Base-by-base conservation (phyloP, 2,329 filamentous ascomycete species). In the Coniochaeta sp. region DNA sequence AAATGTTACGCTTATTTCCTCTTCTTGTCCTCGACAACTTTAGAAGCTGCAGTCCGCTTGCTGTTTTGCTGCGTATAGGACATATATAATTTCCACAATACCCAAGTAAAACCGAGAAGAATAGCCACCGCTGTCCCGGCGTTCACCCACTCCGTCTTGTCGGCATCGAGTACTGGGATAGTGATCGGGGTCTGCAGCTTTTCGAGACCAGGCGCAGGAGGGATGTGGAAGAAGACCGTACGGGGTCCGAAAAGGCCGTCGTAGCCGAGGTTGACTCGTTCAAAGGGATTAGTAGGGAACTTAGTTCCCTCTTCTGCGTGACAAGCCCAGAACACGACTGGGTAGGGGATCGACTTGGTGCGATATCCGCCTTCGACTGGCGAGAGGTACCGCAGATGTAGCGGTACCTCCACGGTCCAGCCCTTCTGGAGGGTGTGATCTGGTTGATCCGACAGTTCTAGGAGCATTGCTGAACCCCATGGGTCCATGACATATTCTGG, bases 321-420 rank as follows among this genome's bases (percentile, higher is more conserved):
- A 69, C 93, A 98, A 0, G 92, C 91, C 93, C 93, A 97, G 77
- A 97, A 97, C 0, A 97, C 83, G 0, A 85, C 83, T 0, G 93
- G 93, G 77, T 89, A 93, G 0, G 93, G 90, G 0, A 95, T 72
- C n/a, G 85, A 75, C 1, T 87, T 73, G 4, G 78, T 65, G 2
- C 75, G 72, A 63, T 84, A 78, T 2, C 87, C 87, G 2, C 79
- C 79, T 50, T 73, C 71, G 0, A 81, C 79, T 0, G 89, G 89
- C 6, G 79, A 75, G 4, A 96, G 80, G 71, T 97, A 98, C 34
- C 93, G 89, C 3, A 96, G 80, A 70, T 98, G 93, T 16, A 96
- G 80, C 0, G 93, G 93, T 38, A 98, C 83, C 61, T 88, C 83
- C 12, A 82, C 83, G 7, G 82, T 88, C 85, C 86, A 91, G 1